Percentiles rank a stretch among this genome's conserved stretches.
These are phyloP conservation scores for Cucurbita maxima DNA, from an alignment of 306 rosid genomes.

Conservation along the genomic window DNA sequence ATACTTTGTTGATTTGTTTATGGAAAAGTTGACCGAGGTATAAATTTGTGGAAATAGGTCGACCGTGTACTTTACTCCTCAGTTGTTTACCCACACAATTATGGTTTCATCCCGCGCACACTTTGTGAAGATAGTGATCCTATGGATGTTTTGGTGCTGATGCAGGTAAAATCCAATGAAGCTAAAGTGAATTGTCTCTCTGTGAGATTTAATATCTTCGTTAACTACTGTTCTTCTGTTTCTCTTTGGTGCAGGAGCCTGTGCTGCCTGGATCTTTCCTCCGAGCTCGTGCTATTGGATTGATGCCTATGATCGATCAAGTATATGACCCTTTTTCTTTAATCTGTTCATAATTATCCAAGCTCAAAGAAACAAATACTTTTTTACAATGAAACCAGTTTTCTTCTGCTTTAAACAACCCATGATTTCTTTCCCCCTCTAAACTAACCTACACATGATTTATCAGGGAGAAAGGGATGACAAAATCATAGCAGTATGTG, in stretches of 20 bases:
- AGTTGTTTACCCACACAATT: slow-evolving; percentile 96
- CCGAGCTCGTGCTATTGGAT: slow-evolving; percentile 96
- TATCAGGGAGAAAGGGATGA: slow-evolving; percentile 94
- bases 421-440: too few relatives aligned
- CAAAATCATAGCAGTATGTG: slow-evolving; percentile 96
- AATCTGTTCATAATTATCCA: not conserved
- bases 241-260: slow-evolving; percentile 48
- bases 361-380: not conserved
- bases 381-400: too few relatives aligned
- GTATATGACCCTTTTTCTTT: slow-evolving; percentile 17
- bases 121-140: slow-evolving; percentile 97
- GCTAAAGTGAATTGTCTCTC: not conserved
- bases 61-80: slow-evolving; percentile 95
- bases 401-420: too few relatives aligned
- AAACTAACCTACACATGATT: too few relatives aligned
- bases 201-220: not conserved
- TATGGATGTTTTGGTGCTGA: slow-evolving; percentile 77
- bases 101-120: slow-evolving; percentile 93
- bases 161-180: slow-evolving; percentile 57
- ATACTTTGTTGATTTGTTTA: not conserved
- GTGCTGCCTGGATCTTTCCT: slow-evolving; percentile 84
- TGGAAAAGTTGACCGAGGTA: slow-evolving; percentile 10
- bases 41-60: slow-evolving; percentile 39
- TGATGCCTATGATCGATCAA: slow-evolving; percentile 99
- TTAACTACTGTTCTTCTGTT: not conserved